Conservation (phyloP, 129 eudicot genomes). For the Flaveria bidentis region DNA sequence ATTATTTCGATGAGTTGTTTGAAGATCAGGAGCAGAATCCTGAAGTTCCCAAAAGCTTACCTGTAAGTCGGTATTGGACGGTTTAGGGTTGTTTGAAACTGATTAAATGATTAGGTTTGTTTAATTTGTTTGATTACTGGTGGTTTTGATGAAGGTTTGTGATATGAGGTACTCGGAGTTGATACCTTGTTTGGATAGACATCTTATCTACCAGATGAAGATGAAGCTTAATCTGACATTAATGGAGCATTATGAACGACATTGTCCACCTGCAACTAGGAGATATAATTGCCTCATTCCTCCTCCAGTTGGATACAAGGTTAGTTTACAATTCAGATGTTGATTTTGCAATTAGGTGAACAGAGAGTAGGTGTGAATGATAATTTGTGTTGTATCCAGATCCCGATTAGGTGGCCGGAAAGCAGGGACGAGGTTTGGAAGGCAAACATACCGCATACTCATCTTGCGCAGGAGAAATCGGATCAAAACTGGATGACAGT, state of each 20-base stretch:
- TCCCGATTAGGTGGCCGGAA: constrained; percentile 89
- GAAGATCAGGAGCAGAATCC: constrained; percentile 62
- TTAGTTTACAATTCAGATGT: constrained; percentile 23
- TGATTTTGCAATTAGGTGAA: not conserved
- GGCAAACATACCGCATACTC: constrained; percentile 88
- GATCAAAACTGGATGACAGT: constrained; percentile 94
- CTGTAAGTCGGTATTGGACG: constrained; percentile 44
- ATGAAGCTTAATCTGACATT: constrained; percentile 72
- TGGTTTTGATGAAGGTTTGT: constrained; percentile 58
- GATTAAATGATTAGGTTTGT: not conserved
- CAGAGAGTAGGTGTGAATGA: not conserved
- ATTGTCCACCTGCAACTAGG: constrained; percentile 76
- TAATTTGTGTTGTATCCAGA: constrained; percentile 34
- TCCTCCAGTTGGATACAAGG: constrained; percentile 87
- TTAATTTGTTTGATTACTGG: not conserved
- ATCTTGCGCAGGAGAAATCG: constrained; percentile 84
- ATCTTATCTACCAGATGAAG: constrained; percentile 61
- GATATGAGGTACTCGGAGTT: constrained; percentile 77
- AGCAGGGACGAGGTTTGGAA: constrained; percentile 95
- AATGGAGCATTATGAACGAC: constrained; percentile 96
- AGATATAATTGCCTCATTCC: constrained; percentile 89
- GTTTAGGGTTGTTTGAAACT: not conserved
- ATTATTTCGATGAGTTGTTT: constrained; percentile 50
- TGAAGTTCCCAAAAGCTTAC: constrained; percentile 64
- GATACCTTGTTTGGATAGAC: constrained; percentile 94